Percentiles rank a stretch among this genome's conserved stretches.
These are phyloP conservation scores for Casaregolazyma lundiana DNA, from an alignment of 1,139 yeast genomes.

Conservation along the genomic window DNA sequence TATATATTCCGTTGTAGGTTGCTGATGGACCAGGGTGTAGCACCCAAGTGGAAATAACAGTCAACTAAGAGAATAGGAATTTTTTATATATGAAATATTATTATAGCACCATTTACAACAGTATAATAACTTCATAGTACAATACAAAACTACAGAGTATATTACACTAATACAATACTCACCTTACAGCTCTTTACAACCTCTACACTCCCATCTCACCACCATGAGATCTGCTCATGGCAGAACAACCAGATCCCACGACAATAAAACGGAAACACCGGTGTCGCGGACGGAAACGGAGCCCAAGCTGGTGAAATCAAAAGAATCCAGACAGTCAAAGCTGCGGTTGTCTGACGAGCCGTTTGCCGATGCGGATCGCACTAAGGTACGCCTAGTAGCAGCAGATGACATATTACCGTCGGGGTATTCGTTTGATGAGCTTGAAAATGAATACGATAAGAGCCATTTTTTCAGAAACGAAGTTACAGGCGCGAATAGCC, in stretches of 20 bases:
- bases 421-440: constrained; percentile 7
- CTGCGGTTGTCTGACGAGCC: neutral
- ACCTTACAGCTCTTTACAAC: no score
- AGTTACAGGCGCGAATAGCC: no score
- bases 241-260: neutral
- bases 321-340: neutral
- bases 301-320: neutral
- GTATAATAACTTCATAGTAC: no score
- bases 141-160: no score
- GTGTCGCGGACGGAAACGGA: neutral
- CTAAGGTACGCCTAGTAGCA: constrained; percentile 5
- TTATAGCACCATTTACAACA: no score
- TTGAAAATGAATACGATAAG: neutral
- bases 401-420: constrained; percentile 8
- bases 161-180: no score
- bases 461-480: constrained; percentile 1
- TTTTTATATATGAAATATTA: no score
- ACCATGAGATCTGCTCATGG: neutral
- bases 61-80: no score
- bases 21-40: no score
- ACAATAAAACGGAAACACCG: neutral
- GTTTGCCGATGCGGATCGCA: constrained; percentile 8
- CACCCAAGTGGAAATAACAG: no score
- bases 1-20: no score
- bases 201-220: neutral